Base-by-base conservation (phyloP, 2,329 filamentous ascomycete genomes). In the Cucurbitaria berberidis region DNA sequence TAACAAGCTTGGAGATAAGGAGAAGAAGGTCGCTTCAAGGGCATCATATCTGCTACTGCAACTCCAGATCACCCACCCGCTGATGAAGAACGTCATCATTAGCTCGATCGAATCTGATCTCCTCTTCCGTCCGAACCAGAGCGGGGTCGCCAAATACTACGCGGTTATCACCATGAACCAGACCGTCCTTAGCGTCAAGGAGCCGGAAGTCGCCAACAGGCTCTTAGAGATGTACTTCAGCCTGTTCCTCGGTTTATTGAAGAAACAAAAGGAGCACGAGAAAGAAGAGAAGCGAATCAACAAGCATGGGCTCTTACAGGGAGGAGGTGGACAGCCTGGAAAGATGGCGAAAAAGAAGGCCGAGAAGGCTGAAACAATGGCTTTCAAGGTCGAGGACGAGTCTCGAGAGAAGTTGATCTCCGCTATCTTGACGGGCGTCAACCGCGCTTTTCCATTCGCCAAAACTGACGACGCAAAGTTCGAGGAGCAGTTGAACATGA, bases 121-220 rank as follows among this genome's bases (percentile, higher is more conserved):
- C 41, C 79, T 99, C 19, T 89, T 97, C 71, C 86, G 91, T 46
- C 90, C 93, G 0, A 90, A 91, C 10, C 95, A 98, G 75, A 93
- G 86, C 68, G 82, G 89, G 30, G 90, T 96, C 64, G 91, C 93
- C 35, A 96, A 91, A 72, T 99, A 99, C 77, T 97, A 96, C 75
- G 93, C 91, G 29, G 88, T 96, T 73, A 97, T 97, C 73, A 98
- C 95, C 0, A 82, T 99, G 44, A 99, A 99, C 73, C 96, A 99
- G 77, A 98, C 93, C 0, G 93, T 98, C 44, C 77, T 99, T 44
- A 96, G 90, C 74, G 84, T 79, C 48, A 95, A 89, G 66, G 93
- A 98, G 69, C 88, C 92, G 34, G 82, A 86, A 16, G 84, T 96
- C 16, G 93, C 93, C 7, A 88, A 89, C 68, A 86, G 89, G 47